A percentile compares a stretch with the other conserved stretches of the same genome.
Evolutionary conservation across 345 rosid species (phyloP).

Genomic region (Citropsis articulata): DNA sequence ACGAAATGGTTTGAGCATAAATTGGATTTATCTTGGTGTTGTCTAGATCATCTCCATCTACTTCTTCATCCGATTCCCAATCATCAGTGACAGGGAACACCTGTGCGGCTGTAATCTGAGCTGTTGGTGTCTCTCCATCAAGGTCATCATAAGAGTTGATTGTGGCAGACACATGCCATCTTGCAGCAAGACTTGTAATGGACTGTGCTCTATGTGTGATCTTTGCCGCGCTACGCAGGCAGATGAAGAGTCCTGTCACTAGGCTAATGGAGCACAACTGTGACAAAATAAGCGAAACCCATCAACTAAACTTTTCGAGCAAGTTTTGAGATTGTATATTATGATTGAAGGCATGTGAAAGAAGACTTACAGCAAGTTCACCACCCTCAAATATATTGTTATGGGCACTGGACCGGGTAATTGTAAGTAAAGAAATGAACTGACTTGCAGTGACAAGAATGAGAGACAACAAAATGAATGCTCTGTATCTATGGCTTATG

Average conservation of each 20-base stretch:
- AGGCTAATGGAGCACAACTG: constrained; percentile 84
- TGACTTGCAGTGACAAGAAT: constrained; percentile 74
- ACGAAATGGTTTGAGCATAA: constrained; percentile 68
- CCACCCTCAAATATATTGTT: constrained; percentile 77
- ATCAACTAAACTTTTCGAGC: background rate
- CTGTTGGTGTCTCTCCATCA: constrained; percentile 65
- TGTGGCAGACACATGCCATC: constrained; percentile 90
- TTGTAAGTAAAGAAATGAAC: constrained; percentile 58
- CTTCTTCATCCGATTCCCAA: constrained; percentile 63
- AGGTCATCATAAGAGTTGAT: constrained; percentile 60
- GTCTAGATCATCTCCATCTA: constrained; percentile 62
- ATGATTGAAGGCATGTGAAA: background rate
- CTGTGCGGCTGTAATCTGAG: constrained; percentile 26
- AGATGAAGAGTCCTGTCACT: constrained; percentile 74
- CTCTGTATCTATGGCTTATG: constrained; percentile 85
- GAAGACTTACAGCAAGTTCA: constrained; percentile 55
- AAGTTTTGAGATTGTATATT: background rate
- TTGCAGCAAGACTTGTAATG: constrained; percentile 79
- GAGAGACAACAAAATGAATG: constrained; percentile 57
- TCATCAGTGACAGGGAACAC: constrained; percentile 31
- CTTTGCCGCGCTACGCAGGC: constrained; percentile 91
- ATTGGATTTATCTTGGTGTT: constrained; percentile 54
- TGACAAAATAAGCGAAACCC: background rate
- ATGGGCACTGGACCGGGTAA: constrained; percentile 49
- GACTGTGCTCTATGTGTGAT: constrained; percentile 84